Evolutionary conservation across 345 rosid genomes (phyloP).

Genomic region (Gossypium sturtianum): DNA sequence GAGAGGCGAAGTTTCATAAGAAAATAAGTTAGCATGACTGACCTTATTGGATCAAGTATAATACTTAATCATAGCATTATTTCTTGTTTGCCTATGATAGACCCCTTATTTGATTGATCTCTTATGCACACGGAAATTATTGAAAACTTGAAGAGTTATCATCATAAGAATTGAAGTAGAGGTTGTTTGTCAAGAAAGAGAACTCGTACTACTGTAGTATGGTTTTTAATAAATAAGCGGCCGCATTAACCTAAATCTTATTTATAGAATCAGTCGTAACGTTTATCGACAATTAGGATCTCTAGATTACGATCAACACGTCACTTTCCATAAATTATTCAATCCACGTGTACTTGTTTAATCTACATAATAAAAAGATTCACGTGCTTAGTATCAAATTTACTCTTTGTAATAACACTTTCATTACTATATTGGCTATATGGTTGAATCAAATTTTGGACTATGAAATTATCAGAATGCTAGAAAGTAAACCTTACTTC

Average conservation of each 20-base stretch:
- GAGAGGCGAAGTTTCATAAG: not conserved
- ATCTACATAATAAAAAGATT: not conserved
- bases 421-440: too few species aligned
- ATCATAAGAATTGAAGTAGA: not conserved
- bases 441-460: not conserved
- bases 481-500: not conserved
- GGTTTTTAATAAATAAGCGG: not conserved
- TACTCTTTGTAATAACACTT: too few species aligned
- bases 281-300: not conserved
- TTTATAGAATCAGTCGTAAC: not conserved
- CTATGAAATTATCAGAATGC: not conserved
- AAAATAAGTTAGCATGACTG: not conserved
- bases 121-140: too few species aligned
- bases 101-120: too few species aligned
- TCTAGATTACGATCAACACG: not conserved
- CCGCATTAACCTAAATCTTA: not conserved
- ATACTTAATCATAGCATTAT: too few species aligned
- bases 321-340: not conserved
- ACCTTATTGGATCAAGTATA: not conserved
- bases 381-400: too few species aligned
- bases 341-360: not conserved
- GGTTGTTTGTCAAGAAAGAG: not conserved
- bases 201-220: not conserved
- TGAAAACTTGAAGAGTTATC: too few species aligned
- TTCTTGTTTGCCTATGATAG: too few species aligned